Percentiles rank a stretch among this genome's conserved stretches.
Conservation (phyloP, 176 grass and related monocot genomes). For the Oryza rufipogon region DNA sequence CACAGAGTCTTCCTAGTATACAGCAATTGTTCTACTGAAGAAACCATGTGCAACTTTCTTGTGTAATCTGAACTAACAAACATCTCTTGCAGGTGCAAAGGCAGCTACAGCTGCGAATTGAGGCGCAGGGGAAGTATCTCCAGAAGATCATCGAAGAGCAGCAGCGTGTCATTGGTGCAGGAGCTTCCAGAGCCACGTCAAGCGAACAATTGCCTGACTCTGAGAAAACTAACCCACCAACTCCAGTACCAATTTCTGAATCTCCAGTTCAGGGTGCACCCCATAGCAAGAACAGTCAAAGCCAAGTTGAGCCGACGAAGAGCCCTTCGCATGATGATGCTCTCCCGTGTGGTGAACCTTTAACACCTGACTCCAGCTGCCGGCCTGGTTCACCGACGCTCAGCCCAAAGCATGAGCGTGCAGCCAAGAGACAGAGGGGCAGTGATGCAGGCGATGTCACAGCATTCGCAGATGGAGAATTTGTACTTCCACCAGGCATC, state of each 20-base stretch:
- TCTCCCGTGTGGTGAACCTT: constrained; percentile 52
- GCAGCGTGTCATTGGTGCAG: constrained; percentile 10
- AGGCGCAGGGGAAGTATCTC: constrained; percentile 61
- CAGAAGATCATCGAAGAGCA: constrained; percentile 46
- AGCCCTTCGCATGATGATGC: constrained; percentile 52
- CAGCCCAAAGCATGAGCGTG: constrained; percentile 52
- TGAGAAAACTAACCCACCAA: constrained; percentile 45
- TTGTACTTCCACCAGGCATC: constrained; percentile 56
- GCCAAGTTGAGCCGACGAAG: constrained; percentile 16
- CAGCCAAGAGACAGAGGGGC: constrained; percentile 38
- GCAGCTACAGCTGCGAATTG: constrained; percentile 58
- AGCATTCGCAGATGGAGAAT: constrained; percentile 19
- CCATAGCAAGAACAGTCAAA: constrained; percentile 30
- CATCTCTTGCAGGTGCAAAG: constrained; percentile 26
- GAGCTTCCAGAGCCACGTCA: constrained; percentile 19
- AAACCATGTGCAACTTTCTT: constrained; percentile 2
- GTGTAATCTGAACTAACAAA: background rate
- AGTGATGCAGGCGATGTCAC: background rate
- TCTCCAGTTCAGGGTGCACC: constrained; percentile 43
- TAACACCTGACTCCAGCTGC: constrained; percentile 66
- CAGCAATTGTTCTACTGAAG: constrained; percentile 49
- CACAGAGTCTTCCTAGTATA: background rate
- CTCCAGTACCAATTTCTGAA: constrained; percentile 59
- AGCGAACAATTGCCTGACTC: constrained; percentile 22
- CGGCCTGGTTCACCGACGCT: constrained; percentile 35